phyloP scores from a whole-genome alignment of 106 monocot species.

The Apostasia ramifera region DNA sequence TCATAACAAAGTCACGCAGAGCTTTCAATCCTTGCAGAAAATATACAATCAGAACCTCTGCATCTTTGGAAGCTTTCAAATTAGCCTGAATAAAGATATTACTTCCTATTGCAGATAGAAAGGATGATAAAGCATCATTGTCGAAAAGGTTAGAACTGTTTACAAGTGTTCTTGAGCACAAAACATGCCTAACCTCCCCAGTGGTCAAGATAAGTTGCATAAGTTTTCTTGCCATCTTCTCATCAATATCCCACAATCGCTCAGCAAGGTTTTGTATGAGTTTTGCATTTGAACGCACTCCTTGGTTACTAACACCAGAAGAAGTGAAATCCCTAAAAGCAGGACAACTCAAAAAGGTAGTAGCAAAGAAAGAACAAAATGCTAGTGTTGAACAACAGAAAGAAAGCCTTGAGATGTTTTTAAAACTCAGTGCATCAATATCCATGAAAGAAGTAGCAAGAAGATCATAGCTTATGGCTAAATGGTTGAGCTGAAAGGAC shows the following conservation, averaged over 20 bases:
- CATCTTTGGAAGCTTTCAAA: conserved; percentile 22
- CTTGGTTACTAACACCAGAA: not conserved
- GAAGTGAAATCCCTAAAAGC: conserved; percentile 4
- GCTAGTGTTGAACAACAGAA: conserved; percentile 73
- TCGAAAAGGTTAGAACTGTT: conserved; percentile 16
- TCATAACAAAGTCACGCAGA: conserved; percentile 31
- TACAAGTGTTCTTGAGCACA: conserved; percentile 23
- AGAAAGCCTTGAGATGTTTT: conserved; percentile 47
- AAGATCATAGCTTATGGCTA: conserved; percentile 80
- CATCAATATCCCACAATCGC: conserved; percentile 42
- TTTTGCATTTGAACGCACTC: conserved; percentile 3
- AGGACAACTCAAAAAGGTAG: conserved; percentile 21
- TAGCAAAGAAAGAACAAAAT: conserved; percentile 54
- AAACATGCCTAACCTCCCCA: conserved; percentile 9
- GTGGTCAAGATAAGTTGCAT: conserved; percentile 17
- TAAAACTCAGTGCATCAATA: conserved; percentile 49
- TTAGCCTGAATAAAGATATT: conserved; percentile 30
- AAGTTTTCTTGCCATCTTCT: conserved; percentile 20
- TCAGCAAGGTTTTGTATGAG: conserved; percentile 45
- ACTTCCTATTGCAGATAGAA: conserved; percentile 29
- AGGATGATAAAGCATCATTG: conserved; percentile 22
- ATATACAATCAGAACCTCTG: conserved; percentile 9
- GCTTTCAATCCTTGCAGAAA: conserved; percentile 30
- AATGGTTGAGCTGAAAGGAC: conserved; percentile 29
- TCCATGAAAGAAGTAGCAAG: conserved; percentile 69